phyloP scores from a whole-genome alignment of 2,329 filamentous ascomycete species.

The Fusarium cicatricum region DNA sequence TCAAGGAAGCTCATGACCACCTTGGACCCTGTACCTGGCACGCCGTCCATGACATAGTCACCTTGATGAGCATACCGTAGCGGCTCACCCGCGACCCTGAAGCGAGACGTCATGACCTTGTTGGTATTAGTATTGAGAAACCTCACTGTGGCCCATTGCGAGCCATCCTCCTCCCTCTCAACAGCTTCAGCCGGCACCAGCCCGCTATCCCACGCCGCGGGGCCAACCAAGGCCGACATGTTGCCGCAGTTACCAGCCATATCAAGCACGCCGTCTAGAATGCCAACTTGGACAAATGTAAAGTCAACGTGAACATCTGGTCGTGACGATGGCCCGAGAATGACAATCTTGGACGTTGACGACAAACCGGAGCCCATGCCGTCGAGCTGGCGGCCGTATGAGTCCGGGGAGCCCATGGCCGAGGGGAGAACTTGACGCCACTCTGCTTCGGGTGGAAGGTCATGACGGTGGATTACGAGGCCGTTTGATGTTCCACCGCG shows the following conservation, averaged over 20 bases:
- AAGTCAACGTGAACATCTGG: conserved; percentile 69
- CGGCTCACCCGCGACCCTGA: conserved; percentile 56
- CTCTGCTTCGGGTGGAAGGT: conserved; percentile 47
- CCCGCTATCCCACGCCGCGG: conserved; percentile 50
- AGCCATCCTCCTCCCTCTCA: conserved; percentile 36
- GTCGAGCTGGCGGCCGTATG: conserved; percentile 74
- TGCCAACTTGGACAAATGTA: conserved; percentile 75
- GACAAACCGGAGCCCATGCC: conserved; percentile 76
- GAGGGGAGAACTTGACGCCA: conserved; percentile 62
- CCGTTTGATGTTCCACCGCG: conserved; percentile 76
- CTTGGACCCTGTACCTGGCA: conserved; percentile 63
- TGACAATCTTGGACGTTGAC: conserved; percentile 74
- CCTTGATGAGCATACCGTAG: conserved; percentile 50
- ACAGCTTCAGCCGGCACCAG: conserved; percentile 30
- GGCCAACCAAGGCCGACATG: conserved; percentile 73
- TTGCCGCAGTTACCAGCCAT: conserved; percentile 79
- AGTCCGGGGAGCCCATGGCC: conserved; percentile 71
- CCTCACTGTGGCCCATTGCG: conserved; percentile 57
- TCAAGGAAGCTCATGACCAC: conserved; percentile 69
- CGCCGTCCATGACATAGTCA: conserved; percentile 70
- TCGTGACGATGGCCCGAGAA: conserved; percentile 63
- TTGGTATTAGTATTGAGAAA: conserved; percentile 77
- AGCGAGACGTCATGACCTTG: conserved; percentile 68
- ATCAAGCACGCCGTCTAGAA: conserved; percentile 68
- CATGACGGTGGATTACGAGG: conserved; percentile 56